Conservation (phyloP, 2,329 filamentous ascomycete species). For the Botryosphaeria dothidea region DNA sequence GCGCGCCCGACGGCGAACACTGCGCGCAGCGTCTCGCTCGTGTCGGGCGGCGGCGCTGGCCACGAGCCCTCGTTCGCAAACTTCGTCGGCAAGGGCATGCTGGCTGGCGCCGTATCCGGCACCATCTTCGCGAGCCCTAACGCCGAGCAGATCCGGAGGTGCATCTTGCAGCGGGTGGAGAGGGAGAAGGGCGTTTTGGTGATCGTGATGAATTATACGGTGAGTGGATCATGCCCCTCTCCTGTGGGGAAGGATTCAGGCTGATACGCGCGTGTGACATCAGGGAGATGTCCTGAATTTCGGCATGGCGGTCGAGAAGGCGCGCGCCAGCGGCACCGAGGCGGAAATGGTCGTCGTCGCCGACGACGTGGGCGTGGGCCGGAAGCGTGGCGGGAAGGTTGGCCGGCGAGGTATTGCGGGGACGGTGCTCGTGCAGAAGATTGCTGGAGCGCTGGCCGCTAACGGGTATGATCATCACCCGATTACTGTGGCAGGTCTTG, state of each 20-base stretch:
- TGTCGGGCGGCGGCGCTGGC: conserved; percentile 86
- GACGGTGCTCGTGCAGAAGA: conserved; percentile 88
- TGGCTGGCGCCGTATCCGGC: conserved; percentile 80
- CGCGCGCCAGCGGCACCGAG: conserved; percentile 72
- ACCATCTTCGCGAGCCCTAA: conserved; percentile 83
- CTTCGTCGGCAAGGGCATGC: conserved; percentile 79
- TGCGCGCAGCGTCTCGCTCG: conserved; percentile 68
- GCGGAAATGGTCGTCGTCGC: conserved; percentile 90
- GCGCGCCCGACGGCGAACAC: conserved; percentile 57
- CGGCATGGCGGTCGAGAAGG: conserved; percentile 90
- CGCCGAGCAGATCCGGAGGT: conserved; percentile 78
- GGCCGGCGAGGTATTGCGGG: conserved; percentile 88
- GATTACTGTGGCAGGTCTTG: not conserved
- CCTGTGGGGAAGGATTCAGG: not conserved
- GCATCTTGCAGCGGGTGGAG: conserved; percentile 72
- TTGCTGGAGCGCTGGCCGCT: conserved; percentile 79
- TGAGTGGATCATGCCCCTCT: not conserved
- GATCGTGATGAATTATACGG: conserved; percentile 95
- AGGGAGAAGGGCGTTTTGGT: conserved; percentile 75
- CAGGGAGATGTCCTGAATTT: conserved; percentile 73
- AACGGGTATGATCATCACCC: conserved; percentile 53
- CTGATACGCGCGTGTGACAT: not conserved
- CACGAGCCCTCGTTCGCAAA: conserved; percentile 87
- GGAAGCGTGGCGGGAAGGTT: conserved; percentile 83
- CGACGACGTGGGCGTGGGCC: conserved; percentile 88